Percentiles rank a stretch among this genome's conserved stretches.
Conservation (phyloP, 352 stramenopile species). For the Phytopythium chamaehyphon region DNA sequence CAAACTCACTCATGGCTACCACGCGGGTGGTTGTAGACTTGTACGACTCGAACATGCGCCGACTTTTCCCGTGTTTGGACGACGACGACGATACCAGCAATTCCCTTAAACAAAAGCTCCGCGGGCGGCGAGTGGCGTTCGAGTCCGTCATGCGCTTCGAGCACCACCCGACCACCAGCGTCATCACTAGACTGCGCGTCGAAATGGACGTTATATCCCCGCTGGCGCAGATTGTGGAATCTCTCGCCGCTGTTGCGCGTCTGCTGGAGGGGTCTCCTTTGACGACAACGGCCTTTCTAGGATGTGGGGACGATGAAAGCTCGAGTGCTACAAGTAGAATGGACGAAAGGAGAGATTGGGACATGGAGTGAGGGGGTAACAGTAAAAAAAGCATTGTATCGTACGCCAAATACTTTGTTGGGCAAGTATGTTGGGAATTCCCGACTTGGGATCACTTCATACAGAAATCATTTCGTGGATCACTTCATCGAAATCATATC, state of each 20-base stretch:
- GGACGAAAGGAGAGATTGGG: too few relatives aligned
- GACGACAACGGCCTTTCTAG: not conserved
- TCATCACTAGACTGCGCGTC: not conserved
- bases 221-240: not conserved
- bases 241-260: not conserved
- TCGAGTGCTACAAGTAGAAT: too few relatives aligned
- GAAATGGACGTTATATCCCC: not conserved
- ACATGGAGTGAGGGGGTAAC: too few relatives aligned
- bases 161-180: conserved; percentile 4
- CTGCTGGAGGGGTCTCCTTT: not conserved
- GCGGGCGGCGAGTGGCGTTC: conserved; percentile 25
- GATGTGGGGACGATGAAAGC: not conserved
- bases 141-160: conserved; percentile 24
- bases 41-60: conserved; percentile 25
- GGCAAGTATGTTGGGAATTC: too few relatives aligned
- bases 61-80: conserved; percentile 23
- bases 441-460: too few relatives aligned
- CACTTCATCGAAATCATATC: too few relatives aligned
- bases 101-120: conserved; percentile 13
- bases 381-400: too few relatives aligned
- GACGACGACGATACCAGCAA: conserved; percentile 24
- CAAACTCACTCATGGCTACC: conserved; percentile 16
- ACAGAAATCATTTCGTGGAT: too few relatives aligned
- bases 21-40: conserved; percentile 22
- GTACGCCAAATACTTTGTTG: too few relatives aligned